Evolutionary conservation across 2,329 filamentous ascomycete genomes (phyloP), one percentile per base, ranked within the genome.

Genomic region (Exophiala spinifera): DNA sequence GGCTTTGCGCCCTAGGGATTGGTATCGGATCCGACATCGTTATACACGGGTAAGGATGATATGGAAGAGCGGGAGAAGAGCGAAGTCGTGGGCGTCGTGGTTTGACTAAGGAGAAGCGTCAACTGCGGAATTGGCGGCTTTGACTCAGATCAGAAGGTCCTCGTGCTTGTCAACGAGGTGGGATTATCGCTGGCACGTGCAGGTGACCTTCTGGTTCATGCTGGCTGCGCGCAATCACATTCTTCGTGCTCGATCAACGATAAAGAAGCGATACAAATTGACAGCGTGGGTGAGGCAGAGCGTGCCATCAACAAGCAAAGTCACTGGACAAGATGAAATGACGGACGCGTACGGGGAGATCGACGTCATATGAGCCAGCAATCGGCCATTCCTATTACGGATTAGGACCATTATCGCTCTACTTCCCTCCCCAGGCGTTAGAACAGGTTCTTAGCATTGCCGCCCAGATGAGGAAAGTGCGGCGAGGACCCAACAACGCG

Each of bases 11-110:
- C 51, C 62, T 66, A 15, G 61, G 59, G 17, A 64, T 58, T 28
- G 48, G 53, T 52, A 54, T 53, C 40, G 62, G 52, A 13, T 66
- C 62, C 28, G 67, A 56, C 68, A 70, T 70, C 44, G 44, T 57
- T 20, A 33, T 34, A 28, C 28, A 14, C 17, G 33, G 25, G 21
- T 17, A 2, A 17, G 17, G 25, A 3, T 15, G 36, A 15, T 39
- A 39, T 39, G 17, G 36, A n/a, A 39, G 36, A 19, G 6, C 36
- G 17, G 36, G 36, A 19, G 5, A 10, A 4, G 36, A 11, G 5
- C 7, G 36, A 31, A 31, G 4, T 31, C 28, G 28, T 31, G 28
- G n/a, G 8, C 6, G 8, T 31, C 28, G 28, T 31, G 28, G 28
- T 31, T 31, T 31, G 6, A 11, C 8, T 31, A 10, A 31, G 28